These are phyloP conservation scores for Neoboletus brunneissimus DNA, from an alignment of 768 basidiomycete genomes.

Conservation along the genomic window DNA sequence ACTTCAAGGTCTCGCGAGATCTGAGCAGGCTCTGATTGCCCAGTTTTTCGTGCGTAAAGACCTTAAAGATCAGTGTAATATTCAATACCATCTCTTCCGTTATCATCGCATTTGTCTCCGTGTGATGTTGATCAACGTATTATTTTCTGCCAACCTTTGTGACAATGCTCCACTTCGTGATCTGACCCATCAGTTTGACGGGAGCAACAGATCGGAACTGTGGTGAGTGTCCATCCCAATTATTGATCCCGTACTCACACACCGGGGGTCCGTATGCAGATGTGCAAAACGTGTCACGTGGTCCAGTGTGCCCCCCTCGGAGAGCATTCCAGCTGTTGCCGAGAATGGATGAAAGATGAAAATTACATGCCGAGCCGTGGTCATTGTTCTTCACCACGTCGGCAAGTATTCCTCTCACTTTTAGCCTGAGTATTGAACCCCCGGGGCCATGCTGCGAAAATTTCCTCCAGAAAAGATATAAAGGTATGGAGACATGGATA, in stretches of 20 bases:
- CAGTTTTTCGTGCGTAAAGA: neutral
- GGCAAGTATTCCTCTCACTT: neutral
- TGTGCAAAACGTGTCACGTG: neutral
- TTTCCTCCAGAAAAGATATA: constrained; percentile 5
- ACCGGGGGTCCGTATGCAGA: neutral
- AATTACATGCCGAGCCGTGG: neutral
- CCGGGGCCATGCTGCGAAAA: neutral
- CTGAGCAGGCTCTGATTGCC: constrained; percentile 46
- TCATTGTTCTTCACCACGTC: constrained; percentile 2
- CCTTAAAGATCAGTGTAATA: constrained; percentile 3
- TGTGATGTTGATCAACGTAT: neutral
- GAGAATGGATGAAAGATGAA: constrained; percentile 11
- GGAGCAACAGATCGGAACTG: neutral
- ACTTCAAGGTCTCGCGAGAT: constrained; percentile 60
- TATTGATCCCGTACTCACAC: constrained; percentile 1
- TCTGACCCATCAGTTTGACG: neutral
- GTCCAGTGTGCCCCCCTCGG: neutral
- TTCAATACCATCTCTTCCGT: neutral
- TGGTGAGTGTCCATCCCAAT: neutral
- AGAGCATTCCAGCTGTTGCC: neutral
- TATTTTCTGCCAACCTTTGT: neutral
- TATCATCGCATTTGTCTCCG: neutral
- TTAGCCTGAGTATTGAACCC: neutral
- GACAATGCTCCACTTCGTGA: neutral
- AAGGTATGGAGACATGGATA: neutral